A percentile compares a stretch with the other conserved stretches of the same genome.
These are phyloP conservation scores for Daedaleopsis sinensis DNA, from an alignment of 768 basidiomycete species.

Conservation along the genomic window DNA sequence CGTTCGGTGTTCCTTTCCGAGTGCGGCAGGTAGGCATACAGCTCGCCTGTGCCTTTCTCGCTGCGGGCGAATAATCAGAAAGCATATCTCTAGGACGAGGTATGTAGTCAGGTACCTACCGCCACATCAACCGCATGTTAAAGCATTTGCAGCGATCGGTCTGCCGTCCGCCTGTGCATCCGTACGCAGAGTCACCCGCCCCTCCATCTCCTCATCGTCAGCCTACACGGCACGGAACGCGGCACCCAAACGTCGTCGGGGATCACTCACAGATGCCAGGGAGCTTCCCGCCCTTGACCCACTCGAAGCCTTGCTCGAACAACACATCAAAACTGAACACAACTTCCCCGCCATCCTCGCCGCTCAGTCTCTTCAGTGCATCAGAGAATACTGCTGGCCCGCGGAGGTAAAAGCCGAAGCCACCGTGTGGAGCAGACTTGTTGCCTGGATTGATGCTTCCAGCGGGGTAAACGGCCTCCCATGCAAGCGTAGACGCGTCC, in stretches of 20 bases:
- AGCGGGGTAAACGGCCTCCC: constrained; percentile 63
- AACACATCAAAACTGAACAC: constrained; percentile 68
- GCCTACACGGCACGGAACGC: not conserved
- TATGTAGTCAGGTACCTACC: constrained; percentile 52
- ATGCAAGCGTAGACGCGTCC: constrained; percentile 38
- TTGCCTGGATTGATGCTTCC: constrained; percentile 62
- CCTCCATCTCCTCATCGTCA: constrained; percentile 52
- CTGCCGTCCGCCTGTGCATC: constrained; percentile 71
- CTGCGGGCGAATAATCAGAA: constrained; percentile 35
- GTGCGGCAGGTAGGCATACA: constrained; percentile 73
- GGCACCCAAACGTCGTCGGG: not conserved
- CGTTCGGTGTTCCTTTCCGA: constrained; percentile 43
- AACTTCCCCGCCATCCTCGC: constrained; percentile 41
- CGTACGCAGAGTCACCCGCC: constrained; percentile 56
- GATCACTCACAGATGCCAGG: constrained; percentile 67
- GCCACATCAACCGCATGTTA: constrained; percentile 75
- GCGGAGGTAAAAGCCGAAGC: constrained; percentile 70
- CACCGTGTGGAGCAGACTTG: constrained; percentile 51
- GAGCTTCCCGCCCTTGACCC: constrained; percentile 76
- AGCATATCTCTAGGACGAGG: not conserved
- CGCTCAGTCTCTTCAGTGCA: constrained; percentile 29
- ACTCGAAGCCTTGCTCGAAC: constrained; percentile 65
- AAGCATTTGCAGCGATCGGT: constrained; percentile 68
- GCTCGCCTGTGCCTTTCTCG: constrained; percentile 55
- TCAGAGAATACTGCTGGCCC: constrained; percentile 51